Base-by-base conservation (phyloP, 768 basidiomycete genomes). In the Lentinus brumalis region DNA sequence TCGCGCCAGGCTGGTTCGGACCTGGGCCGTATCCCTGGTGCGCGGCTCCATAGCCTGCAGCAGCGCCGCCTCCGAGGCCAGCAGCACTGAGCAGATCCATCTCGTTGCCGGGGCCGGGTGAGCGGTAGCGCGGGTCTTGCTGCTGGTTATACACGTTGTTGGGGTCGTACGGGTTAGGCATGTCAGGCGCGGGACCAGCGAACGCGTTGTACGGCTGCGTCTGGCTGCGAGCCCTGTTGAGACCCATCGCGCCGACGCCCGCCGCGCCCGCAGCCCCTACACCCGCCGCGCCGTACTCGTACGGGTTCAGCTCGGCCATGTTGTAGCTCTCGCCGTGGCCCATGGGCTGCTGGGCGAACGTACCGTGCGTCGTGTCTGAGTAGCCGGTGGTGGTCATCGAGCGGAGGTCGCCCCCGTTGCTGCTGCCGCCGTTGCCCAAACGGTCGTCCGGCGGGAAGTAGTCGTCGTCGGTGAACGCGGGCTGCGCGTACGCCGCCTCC, bases 311-410 rank as follows among this genome's bases (percentile, higher is more conserved):
- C 66, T 85, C 84, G 18, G 75, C 77, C 83, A 86, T 83, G 29
- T 77, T 76, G 67, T 84, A 87, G 16, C 74, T 67, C 44, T 83
- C 85, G 15, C 62, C 73, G 49, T 69, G 70, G 47, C 62, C 63
- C 64, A 74, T 56, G 21, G 74, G 72, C 30, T 67, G 69, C 63
- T 86, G 81, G 4, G 69, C 74, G 63, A 74, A 86, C 4, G 86
- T 84, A n/a, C 86, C 87, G 60, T 88, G 85, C 21, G 78, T 78
- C 11, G 77, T 78, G 18, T 80, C 78, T 12, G 85, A 84, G 30
- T 82, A 83, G 14, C 71, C 77, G 18, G 66, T 71, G 18, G 66
- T 71, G 49, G 68, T 71, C 30, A 66, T 63, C 9, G 61, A 56
- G 39, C 62, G 59, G 14, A 56, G 44, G 30, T 61, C 55, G 21